A percentile compares a stretch with the other conserved stretches of the same genome.
phyloP scores from a whole-genome alignment of 257 asterid species.

The Lantana camara region DNA sequence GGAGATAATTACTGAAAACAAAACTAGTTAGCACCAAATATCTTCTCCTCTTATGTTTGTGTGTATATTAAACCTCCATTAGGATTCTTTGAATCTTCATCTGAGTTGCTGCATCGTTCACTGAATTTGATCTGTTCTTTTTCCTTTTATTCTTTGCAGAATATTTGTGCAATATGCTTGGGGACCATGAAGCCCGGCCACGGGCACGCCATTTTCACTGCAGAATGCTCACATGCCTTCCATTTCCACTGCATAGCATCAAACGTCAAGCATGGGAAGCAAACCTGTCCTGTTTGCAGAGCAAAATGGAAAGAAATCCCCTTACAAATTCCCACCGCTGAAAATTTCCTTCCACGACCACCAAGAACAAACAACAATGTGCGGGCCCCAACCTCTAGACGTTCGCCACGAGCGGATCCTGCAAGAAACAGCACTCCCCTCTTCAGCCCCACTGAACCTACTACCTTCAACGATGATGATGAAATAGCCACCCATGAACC shows the following conservation, averaged over 20 bases:
- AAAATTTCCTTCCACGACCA: constrained; percentile 39
- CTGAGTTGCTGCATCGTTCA: background rate
- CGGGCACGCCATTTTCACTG: constrained; percentile 93
- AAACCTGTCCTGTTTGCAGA: constrained; percentile 81
- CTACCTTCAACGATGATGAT: constrained; percentile 72
- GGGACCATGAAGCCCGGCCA: constrained; percentile 65
- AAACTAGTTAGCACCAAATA: no score
- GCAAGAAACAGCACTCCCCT: constrained; percentile 30
- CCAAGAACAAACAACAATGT: constrained; percentile 43
- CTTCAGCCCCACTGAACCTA: constrained; percentile 53
- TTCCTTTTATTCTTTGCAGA: constrained; percentile 50
- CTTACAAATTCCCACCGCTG: constrained; percentile 48
- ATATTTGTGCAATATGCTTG: constrained; percentile 82
- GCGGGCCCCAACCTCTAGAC: constrained; percentile 41
- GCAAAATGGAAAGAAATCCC: constrained; percentile 95
- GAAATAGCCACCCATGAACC: constrained; percentile 43
- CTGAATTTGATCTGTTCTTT: background rate
- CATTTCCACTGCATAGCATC: constrained; percentile 89
- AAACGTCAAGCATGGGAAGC: constrained; percentile 83
- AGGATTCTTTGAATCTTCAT: no score
- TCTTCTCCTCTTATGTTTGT: no score
- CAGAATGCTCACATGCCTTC: constrained; percentile 92
- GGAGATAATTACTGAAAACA: background rate
- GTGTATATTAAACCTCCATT: no score
- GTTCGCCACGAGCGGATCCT: constrained; percentile 38